Evolutionary conservation across 2,329 filamentous ascomycete genomes (phyloP), one percentile per base, ranked within the genome.

Genomic region (Arthrobotrys musiformis): DNA sequence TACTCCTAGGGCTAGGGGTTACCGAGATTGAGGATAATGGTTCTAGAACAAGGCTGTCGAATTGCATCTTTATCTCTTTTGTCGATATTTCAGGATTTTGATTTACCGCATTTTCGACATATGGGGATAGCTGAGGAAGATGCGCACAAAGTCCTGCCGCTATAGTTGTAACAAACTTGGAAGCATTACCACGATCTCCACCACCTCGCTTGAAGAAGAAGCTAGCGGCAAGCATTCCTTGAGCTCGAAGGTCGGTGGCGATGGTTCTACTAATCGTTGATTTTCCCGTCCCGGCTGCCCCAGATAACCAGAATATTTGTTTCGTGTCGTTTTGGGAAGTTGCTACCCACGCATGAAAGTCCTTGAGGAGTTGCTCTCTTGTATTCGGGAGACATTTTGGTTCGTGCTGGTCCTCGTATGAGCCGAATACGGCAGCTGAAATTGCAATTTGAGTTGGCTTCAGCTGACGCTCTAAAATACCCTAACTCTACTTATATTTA

Each of bases 251-350:
- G 4, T n/a, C 64, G 15, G 70, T 70, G 24, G 82, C 81, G 19
- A 84, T 61, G 11, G 82, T 84, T 8, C 82, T 80, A 37, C 83
- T 80, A 62, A 84, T 82, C 2, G 82, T 84, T 2, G 82, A 83
- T 67, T 83, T 83, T n/a, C 82, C 82, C 13, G 81, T 82, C n/a
- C 83, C 83, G 3, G 83, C 83, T 79, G 82, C 80, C 6, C 83
- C 83, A n/a, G 81, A 81, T 7, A 85, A 80, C 84, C 82, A 85
- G 54, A 79, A 81, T 35, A 81, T 79, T 28, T 66, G 64, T 48
- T 40, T 69, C 52, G 8, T 69, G 22, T 13, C 37, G 11, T 8
- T 46, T 35, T 2, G 60, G 4, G 22, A 19, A 42, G 17, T 56
- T 2, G 6, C 24, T 5, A 13, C 15, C 79, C 78, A 79, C 11